Base-by-base conservation (phyloP, 192 early-diverging fungal species). In the Umbelopsis vinacea region DNA sequence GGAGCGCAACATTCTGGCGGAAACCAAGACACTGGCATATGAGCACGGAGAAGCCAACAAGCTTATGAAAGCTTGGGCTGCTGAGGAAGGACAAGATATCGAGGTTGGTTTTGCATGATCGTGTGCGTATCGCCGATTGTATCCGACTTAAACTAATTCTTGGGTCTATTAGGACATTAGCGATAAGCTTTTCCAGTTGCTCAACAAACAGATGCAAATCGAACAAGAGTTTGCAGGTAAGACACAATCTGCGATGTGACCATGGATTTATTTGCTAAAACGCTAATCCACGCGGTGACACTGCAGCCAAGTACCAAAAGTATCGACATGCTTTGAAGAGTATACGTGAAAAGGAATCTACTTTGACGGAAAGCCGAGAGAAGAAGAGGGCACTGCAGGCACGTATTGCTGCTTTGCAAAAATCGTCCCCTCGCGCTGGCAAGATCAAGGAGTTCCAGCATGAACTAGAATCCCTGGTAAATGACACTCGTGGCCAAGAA, bases 301-400 rank as follows among this genome's bases (percentile, higher is more conserved):
- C 40, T 7, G 40, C 46, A 76, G 75, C 29, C 26, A 76, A 76
- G 55, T 81, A 77, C 55, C 68, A 76, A 54, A 72, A 74, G 37
- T 81, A 76, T 26, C 76, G 79, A 9, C 70, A 76, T 45, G 75
- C 79, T 23, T 53, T 81, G 15, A 81, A 81, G 38, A 37, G 71
- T 23, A 81, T 81, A 33, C 68, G 75, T 15, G 73, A 73, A 11
- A 67, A 73, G 21, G 79, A 81, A 69, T 70, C 71, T 19, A 43
- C 54, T 8, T 12, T 81, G 29, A 71, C 73, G 2, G 79, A 81
- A 12, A 43, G 66, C 21, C 46, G 79, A 46, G 75, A 81, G 29
- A 81, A 81, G 48, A 81, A 77, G 47, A 57, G 66, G 4, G 63
- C 75, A 0, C 53, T 81, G 7, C 68, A 68, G 29, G 55, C 70